Percentiles rank a stretch among this genome's conserved stretches.
These are phyloP conservation scores for Colletotrichum spinosum DNA, from an alignment of 2,329 filamentous ascomycete species.

Conservation along the genomic window DNA sequence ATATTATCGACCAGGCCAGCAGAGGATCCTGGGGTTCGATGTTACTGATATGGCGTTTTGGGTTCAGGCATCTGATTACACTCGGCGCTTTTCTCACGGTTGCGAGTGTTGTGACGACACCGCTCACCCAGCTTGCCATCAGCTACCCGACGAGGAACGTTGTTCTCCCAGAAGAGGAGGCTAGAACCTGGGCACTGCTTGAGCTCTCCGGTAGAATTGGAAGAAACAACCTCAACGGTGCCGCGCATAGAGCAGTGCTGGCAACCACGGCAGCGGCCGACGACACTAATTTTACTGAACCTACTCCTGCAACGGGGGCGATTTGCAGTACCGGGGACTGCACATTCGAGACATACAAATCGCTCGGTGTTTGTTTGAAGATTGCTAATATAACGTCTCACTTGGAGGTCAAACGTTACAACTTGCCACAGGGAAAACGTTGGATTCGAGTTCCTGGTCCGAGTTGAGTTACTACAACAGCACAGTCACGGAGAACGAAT, in stretches of 20 bases:
- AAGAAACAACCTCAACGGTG: not conserved
- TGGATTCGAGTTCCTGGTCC: too few relatives aligned
- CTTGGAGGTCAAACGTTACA: not conserved
- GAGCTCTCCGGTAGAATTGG: not conserved
- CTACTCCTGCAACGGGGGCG: not conserved
- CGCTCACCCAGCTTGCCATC: slow-evolving; percentile 31
- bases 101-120: slow-evolving; percentile 18
- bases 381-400: slow-evolving; percentile 6
- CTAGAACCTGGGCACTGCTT: not conserved
- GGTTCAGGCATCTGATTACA: slow-evolving; percentile 11
- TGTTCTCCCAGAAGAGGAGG: not conserved
- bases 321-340: slow-evolving; percentile 17
- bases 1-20: slow-evolving; percentile 31
- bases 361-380: slow-evolving; percentile 14
- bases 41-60: slow-evolving; percentile 8
- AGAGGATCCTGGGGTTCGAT: slow-evolving; percentile 21
- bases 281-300: not conserved
- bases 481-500: too few relatives aligned
- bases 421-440: not conserved
- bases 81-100: slow-evolving; percentile 16
- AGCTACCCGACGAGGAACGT: slow-evolving; percentile 12
- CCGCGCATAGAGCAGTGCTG: not conserved
- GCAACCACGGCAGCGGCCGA: not conserved
- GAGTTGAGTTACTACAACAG: too few relatives aligned
- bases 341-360: slow-evolving; percentile 13